Evolutionary conservation across 148 eudicot species (phyloP), one percentile per base, ranked within the genome.

Genomic region (Diospyros kaki): DNA sequence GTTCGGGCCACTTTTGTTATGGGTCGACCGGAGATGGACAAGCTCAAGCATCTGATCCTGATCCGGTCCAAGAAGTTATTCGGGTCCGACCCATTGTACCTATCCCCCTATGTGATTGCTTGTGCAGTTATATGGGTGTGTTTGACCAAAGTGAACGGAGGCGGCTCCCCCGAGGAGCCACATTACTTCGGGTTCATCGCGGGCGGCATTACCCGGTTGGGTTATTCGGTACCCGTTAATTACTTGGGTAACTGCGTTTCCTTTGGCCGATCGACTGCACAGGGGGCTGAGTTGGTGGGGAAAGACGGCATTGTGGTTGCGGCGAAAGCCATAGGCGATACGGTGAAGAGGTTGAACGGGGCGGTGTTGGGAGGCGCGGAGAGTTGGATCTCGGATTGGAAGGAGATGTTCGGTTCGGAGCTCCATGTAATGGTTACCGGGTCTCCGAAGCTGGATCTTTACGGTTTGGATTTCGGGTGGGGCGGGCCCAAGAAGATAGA

Each of bases 381-480:
- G 48, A 75, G 44, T 0, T 82, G 89, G 91, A 79, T 85, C 38
- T 66, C 73, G 2, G 88, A 80, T 2, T 78, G 85, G 81, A 64
- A 71, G 66, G 61, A 1, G 10, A 5, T 86, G 4, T 62, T 64
- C 18, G 79, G 78, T 71, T 70, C 83, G 28, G 79, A 81, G 46
- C 48, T 54, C 1, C 82, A 76, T 15, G 72, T 84, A 10, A 79
- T 73, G 72, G 85, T 87, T 39, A 79, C 85, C 39, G 92, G 92
- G 51, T 86, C 92, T 11, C 89, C 89, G 0, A 89, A 84, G 75
- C 68, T 86, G 72, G 68, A 78, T 39, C 80, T 80, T 43, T 89
- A 86, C 51, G 76, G 75, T 42, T 55, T 74, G 43, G 89, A 89
- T 76, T 89, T 89, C 54, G 92, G 92, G 46, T 86, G 82, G 85